phyloP scores from a whole-genome alignment of 208 protist genomes.

The Acanthamoeba healyi region DNA sequence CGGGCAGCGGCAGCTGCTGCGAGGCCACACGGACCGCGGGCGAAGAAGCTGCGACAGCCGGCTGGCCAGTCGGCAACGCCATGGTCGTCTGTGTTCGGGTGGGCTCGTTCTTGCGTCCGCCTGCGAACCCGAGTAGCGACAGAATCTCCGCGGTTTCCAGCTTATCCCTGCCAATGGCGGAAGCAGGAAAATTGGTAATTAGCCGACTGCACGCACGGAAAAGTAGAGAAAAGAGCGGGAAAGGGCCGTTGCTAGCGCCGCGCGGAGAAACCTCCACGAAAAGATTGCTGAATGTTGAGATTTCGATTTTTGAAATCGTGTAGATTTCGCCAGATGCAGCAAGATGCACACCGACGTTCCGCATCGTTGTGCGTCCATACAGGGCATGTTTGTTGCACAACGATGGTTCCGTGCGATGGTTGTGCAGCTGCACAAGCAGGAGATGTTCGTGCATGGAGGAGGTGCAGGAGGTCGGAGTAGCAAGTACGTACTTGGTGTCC shows the following conservation, averaged over 20 bases:
- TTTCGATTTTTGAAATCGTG: not conserved
- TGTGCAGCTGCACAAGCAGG: not conserved
- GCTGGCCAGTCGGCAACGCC: not conserved
- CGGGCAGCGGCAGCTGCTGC: not conserved
- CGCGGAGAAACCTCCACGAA: conserved; percentile 32
- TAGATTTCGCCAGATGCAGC: no score
- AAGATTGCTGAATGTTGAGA: not conserved
- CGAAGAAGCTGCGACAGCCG: not conserved
- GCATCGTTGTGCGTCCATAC: no score
- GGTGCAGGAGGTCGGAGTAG: not conserved
- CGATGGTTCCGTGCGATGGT: no score
- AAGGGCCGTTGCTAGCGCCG: not conserved
- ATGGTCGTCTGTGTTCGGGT: not conserved
- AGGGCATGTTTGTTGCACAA: no score
- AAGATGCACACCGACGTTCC: no score
- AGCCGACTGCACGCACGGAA: not conserved
- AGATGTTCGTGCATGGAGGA: not conserved
- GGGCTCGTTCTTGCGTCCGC: conserved; percentile 7
- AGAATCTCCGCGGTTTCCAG: conserved; percentile 53
- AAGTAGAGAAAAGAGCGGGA: not conserved
- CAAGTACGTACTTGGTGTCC: conserved; percentile 42
- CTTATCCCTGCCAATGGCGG: conserved; percentile 38
- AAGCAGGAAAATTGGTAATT: not conserved
- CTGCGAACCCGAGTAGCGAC: conserved; percentile 10
- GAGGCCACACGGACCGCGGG: no score